Evolutionary conservation across 2,329 filamentous ascomycete genomes (phyloP), one percentile per base, ranked within the genome.

Genomic region (Phaeosphaeriaceae sp.): DNA sequence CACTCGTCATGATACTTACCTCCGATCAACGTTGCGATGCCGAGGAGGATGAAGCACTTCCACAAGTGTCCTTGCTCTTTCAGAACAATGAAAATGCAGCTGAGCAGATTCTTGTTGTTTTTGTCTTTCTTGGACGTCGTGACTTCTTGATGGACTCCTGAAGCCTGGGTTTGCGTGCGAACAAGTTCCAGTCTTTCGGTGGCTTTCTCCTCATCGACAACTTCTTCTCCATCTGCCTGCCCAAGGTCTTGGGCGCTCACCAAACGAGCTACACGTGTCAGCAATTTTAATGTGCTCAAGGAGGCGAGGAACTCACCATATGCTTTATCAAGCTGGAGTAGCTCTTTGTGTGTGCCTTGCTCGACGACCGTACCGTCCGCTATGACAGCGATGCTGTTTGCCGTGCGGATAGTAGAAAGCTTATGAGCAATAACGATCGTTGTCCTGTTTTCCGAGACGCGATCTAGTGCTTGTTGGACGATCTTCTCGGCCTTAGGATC

Each of bases 401-500:
- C 94, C 65, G 93, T 89, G 76, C 89, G 93, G 80, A 98, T 97
- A 4, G 95, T 99, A 0, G 93, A 97, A 7, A 98, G 83, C 69
- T 94, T 91, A 80, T 99, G 95, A 44, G 95, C 95, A 77, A 99
- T 98, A 8, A 94, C 91, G 69, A 98, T 97, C 2, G 94, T 98
- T 0, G 95, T 99, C 54, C 95, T 88, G 26, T 93, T 93, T 63
- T 89, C 85, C 0, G 94, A 86, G 22, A 94, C 94, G 48, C 87
- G 90, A 69, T 98, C 93, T 11, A 99, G 84, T 17, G 95, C 95
- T 48, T 91, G 91, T 77, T 98, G 95, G 1, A 99, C 94, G 11
- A 97, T 91, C 49, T 92, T 93, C 80, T 99, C 94, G 0, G 92
- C 95, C 74, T 96, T 95, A 17, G 94, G 97, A 74, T 98, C 94